A percentile compares a stretch with the other conserved stretches of the same genome.
Evolutionary conservation across 306 rosid species (phyloP).

Genomic region (Clitoria ternatea): DNA sequence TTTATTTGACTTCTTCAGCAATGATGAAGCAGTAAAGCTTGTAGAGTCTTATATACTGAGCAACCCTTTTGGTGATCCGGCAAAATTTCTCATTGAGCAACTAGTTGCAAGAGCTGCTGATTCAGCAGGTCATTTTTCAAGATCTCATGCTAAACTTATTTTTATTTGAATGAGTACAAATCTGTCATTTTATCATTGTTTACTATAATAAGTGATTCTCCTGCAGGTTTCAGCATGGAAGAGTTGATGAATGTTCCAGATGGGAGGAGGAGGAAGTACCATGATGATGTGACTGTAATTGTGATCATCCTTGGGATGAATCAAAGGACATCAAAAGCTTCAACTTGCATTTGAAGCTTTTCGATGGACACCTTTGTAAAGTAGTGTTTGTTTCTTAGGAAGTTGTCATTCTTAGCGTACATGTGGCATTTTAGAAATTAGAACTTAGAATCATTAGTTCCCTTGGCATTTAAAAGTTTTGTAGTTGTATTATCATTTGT

Average conservation of each 20-base stretch:
- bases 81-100: conserved; percentile 83
- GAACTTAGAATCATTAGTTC: conserved; percentile 17
- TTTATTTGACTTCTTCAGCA: conserved; percentile 91
- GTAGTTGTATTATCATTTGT: not conserved
- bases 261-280: conserved; percentile 91
- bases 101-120: conserved; percentile 81
- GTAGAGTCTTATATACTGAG: conserved; percentile 68
- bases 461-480: conserved; percentile 11
- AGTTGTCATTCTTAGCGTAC: conserved; percentile 24
- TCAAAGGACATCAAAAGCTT: conserved; percentile 89
- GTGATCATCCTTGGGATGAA: conserved; percentile 82
- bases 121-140: conserved; percentile 61
- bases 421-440: conserved; percentile 16
- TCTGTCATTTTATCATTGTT: not conserved
- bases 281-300: conserved; percentile 91
- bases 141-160: conserved; percentile 5
- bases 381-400: conserved; percentile 13
- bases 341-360: conserved; percentile 42
- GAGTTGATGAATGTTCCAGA: conserved; percentile 90
- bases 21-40: conserved; percentile 76
- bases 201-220: conserved; percentile 12
- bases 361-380: conserved; percentile 12
- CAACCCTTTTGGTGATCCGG: conserved; percentile 84
- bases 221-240: conserved; percentile 86
- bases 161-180: not conserved